Evolutionary conservation across 768 basidiomycete species (phyloP), one percentile per base, ranked within the genome.

Genomic region (Scleroderma citrinum): DNA sequence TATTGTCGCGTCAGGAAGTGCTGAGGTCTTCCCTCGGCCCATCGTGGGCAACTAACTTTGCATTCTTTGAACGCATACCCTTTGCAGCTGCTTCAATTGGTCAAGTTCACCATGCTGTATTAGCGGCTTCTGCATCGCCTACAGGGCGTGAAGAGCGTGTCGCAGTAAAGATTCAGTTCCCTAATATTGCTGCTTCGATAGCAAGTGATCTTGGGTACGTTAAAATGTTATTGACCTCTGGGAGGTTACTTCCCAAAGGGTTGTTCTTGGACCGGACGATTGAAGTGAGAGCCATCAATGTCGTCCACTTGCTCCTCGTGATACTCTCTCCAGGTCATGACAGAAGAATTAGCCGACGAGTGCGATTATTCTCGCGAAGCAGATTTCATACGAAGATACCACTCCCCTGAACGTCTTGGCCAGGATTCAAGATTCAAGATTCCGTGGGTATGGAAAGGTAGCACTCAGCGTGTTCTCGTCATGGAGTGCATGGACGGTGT

Each of bases 1-100:
- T 35, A 4, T 35, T 23, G 44, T 23, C 35, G 7, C 21, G 19
- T 5, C 55, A 81, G 78, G 59, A 81, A 87, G 92, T 92, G 26
- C 76, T 99, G 69, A 62, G 59, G 1, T 59, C 72, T n/a, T 78
- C 92, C 7, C 75, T 96, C 6, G 93, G 93, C 3, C 62, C 77
- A 0, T 73, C 82, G 21, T 97, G 94, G 93, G 64, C 70, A 21
- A 65, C 74, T 26, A 71, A 77, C 29, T 98, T 99, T 64, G 56
- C 69, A 1, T 73, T 77, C 0, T 96, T 98, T 64, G 80, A 87
- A 48, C 82, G 88, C 4, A 74, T 92, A 2, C 95, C 95, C 0
- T 92, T 96, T 56, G 94, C 94, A 2, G 89, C 93, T 0, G 95
- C 95, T 0, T 97, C 95, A 2, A 98, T 99, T 30, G 96, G 96